Evolutionary conservation across 1,284 basidiomycete species (phyloP), one percentile per base, ranked within the genome.

Genomic region (Ganoderma lingzhi): DNA sequence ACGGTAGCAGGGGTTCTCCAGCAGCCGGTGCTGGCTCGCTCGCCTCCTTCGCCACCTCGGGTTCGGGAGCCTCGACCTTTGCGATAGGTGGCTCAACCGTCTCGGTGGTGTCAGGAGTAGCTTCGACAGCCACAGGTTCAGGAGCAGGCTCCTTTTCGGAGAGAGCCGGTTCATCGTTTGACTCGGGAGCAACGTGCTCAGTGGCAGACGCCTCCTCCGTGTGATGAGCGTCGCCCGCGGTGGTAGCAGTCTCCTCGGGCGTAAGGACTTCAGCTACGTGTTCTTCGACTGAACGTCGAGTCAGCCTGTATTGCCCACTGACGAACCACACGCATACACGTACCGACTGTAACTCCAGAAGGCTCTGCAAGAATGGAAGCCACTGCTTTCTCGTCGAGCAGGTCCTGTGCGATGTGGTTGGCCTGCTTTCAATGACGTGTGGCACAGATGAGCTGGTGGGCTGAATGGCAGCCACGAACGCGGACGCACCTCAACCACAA

Each of bases 331-430:
- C 4, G 35, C 17, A 55, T 53, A 42, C 39, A 69, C 72, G 44
- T 65, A 73, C 72, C 70, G 56, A 30, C 32, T 5, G 51, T 63
- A 59, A 55, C 53, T 1, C 23, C 65, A 39, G 41, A 32, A 32
- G 65, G 9, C 66, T 69, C 67, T 28, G 55, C 51, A 19, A 56
- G 42, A 19, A 58, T 60, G n/a, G 63, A 30, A 10, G 51, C 35
- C n/a, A 37, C 63, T 15, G n/a, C 51, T 5, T 59, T 39, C 19
- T 64, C 66, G 35, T 23, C 61, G 14, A n/a, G 51, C 17, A 48
- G 39, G 32, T 48, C 64, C 23, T 68, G 45, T 17, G 45, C 64
- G 45, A 62, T 23, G 32, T 67, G 48, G 30, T 62, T 35, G 6
- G 58, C 51, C 65, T 64, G 44, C 6, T 41, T 28, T 10, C 35